Evolutionary conservation across 768 basidiomycete species (phyloP).

Genomic region (Sporobolomyces pararoseus): DNA sequence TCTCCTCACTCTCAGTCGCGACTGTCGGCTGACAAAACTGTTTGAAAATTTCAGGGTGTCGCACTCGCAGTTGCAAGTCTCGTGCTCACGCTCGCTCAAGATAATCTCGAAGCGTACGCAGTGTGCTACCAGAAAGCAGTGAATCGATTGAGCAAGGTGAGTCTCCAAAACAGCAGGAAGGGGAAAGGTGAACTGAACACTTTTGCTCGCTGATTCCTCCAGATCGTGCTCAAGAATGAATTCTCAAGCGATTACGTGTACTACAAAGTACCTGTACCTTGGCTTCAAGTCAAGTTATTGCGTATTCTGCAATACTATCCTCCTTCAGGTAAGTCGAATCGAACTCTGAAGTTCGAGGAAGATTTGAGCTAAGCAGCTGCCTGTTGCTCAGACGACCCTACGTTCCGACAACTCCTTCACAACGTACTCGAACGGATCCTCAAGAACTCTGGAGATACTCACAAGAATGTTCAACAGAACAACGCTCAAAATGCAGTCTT

Average conservation of each 20-base stretch:
- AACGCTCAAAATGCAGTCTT: constrained; percentile 98
- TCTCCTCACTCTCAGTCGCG: no score
- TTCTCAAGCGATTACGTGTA: constrained; percentile 86
- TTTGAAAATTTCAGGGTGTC: constrained; percentile 74
- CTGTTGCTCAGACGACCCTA: constrained; percentile 86
- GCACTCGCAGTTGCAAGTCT: constrained; percentile 89
- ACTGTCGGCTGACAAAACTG: no score
- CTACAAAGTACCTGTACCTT: constrained; percentile 95
- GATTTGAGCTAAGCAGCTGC: neutral
- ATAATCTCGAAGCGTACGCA: constrained; percentile 80
- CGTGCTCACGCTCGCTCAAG: constrained; percentile 89
- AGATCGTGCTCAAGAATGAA: constrained; percentile 89
- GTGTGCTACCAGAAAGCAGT: constrained; percentile 95
- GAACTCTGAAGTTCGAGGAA: neutral
- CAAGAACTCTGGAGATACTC: constrained; percentile 78
- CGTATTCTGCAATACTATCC: constrained; percentile 92
- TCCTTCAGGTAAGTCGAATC: constrained; percentile 68
- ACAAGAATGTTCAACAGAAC: constrained; percentile 94
- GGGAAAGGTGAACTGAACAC: no score
- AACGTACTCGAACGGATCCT: constrained; percentile 79
- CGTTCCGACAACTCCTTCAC: constrained; percentile 69
- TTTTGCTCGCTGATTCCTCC: no score
- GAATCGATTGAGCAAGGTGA: constrained; percentile 75
- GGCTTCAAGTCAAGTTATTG: constrained; percentile 93
- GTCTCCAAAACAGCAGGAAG: no score